A percentile compares a stretch with the other conserved stretches of the same genome.
These are phyloP conservation scores for Trichoderma orchidacearum DNA, from an alignment of 495 filamentous ascomycete species.

Conservation along the genomic window DNA sequence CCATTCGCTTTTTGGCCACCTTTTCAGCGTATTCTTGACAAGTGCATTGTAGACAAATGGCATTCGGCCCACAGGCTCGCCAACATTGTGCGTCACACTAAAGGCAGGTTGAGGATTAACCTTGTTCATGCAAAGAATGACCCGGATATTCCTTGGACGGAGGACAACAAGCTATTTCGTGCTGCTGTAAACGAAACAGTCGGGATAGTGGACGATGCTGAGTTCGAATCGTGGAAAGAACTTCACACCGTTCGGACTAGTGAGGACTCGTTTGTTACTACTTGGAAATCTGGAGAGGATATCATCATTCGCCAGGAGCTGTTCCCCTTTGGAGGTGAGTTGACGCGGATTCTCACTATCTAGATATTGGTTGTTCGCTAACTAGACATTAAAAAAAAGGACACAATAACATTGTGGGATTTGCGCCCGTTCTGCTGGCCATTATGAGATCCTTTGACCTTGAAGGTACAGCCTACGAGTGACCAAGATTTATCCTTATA, in stretches of 20 bases:
- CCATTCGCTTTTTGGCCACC: constrained; percentile 43
- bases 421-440: constrained; percentile 41
- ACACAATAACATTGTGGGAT: constrained; percentile 44
- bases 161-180: constrained; percentile 41
- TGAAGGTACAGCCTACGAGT: constrained; percentile 4
- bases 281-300: constrained; percentile 20
- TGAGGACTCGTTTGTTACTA: constrained; percentile 25
- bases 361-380: not conserved
- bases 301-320: constrained; percentile 38
- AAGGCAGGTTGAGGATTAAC: constrained; percentile 45
- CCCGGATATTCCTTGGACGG: constrained; percentile 56
- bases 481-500: constrained; percentile 10
- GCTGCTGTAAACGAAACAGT: constrained; percentile 39
- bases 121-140: constrained; percentile 67
- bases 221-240: constrained; percentile 24
- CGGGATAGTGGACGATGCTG: constrained; percentile 17
- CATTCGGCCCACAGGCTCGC: constrained; percentile 28
- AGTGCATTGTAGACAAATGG: constrained; percentile 40
- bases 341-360: too few species aligned
- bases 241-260: constrained; percentile 20
- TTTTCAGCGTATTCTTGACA: constrained; percentile 21
- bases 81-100: constrained; percentile 28
- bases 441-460: constrained; percentile 48
- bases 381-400: constrained; percentile 24
- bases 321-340: constrained; percentile 42